phyloP scores from a whole-genome alignment of 257 asterid species.

The Hygrophila difformis region DNA sequence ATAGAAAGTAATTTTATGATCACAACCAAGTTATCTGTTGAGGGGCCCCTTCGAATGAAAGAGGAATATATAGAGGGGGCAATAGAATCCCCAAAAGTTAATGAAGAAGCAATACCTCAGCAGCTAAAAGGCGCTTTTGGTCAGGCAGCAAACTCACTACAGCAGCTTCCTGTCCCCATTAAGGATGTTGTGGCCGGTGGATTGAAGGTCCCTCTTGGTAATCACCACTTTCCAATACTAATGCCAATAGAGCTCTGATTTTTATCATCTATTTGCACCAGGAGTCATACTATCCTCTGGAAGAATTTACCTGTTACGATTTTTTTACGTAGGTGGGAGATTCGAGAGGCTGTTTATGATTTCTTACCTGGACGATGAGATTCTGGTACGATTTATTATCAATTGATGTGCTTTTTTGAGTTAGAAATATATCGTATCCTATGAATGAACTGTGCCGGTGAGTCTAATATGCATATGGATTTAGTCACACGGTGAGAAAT shows the following conservation, averaged over 20 bases:
- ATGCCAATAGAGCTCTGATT: not conserved
- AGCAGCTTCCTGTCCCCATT: slow-evolving; percentile 70
- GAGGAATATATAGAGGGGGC: slow-evolving; percentile 83
- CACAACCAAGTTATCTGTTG: slow-evolving; percentile 58
- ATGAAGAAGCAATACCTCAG: slow-evolving; percentile 65
- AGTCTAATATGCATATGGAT: too few relatives aligned
- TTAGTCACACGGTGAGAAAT: too few relatives aligned
- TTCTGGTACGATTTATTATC: slow-evolving; percentile 40
- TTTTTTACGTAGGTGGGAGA: slow-evolving; percentile 43
- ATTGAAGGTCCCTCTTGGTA: slow-evolving; percentile 75
- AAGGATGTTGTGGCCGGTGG: slow-evolving; percentile 56
- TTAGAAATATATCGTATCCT: too few relatives aligned
- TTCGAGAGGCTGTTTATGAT: slow-evolving; percentile 62
- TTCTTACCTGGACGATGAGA: slow-evolving; percentile 86
- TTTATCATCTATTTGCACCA: not conserved
- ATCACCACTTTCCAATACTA: too few relatives aligned
- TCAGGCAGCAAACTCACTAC: slow-evolving; percentile 59
- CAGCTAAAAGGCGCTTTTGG: slow-evolving; percentile 65
- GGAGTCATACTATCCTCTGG: not conserved
- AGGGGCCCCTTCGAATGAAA: slow-evolving; percentile 90
- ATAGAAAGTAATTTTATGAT: slow-evolving; percentile 63
- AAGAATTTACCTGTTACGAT: not conserved
- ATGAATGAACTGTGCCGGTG: too few relatives aligned
- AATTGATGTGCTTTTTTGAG: too few relatives aligned
- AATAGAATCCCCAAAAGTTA: slow-evolving; percentile 70